Evolutionary conservation across 768 basidiomycete genomes (phyloP).

Genomic region (Amanita polypyramis): DNA sequence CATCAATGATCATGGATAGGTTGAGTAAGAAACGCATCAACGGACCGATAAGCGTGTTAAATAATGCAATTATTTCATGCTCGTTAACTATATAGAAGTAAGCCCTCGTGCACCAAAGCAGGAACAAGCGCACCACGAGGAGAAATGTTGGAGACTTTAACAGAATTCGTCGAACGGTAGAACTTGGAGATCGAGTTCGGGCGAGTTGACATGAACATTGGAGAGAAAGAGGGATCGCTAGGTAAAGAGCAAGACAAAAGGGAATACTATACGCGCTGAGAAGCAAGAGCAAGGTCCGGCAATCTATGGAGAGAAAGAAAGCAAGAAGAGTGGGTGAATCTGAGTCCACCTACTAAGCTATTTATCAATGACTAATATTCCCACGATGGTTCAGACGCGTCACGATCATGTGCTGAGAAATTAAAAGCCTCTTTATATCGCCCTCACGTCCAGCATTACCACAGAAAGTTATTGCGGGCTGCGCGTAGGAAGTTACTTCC

Average conservation of each 20-base stretch:
- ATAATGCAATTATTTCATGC: slow-evolving; percentile 43
- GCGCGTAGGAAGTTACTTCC: too few relatives aligned
- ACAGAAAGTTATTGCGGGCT: background rate
- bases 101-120: background rate
- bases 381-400: slow-evolving; percentile 2
- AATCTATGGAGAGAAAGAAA: slow-evolving; percentile 6
- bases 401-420: slow-evolving; percentile 2
- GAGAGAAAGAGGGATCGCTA: slow-evolving; percentile 8
- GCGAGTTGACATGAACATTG: slow-evolving; percentile 5
- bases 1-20: background rate
- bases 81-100: slow-evolving; percentile 9
- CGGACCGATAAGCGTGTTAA: slow-evolving; percentile 48
- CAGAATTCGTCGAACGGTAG: slow-evolving; percentile 28
- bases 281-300: slow-evolving; percentile 7
- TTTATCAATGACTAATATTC: background rate
- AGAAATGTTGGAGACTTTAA: slow-evolving; percentile 40
- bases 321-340: background rate
- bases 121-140: slow-evolving; percentile 21
- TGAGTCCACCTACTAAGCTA: background rate
- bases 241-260: slow-evolving; percentile 14
- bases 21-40: background rate
- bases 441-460: background rate
- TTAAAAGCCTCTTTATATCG: background rate
- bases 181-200: slow-evolving; percentile 19
- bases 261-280: slow-evolving; percentile 8